Evolutionary conservation across 1,284 basidiomycete genomes (phyloP), one percentile per base, ranked within the genome.

Genomic region (Rugiboletus extremiorientalis): DNA sequence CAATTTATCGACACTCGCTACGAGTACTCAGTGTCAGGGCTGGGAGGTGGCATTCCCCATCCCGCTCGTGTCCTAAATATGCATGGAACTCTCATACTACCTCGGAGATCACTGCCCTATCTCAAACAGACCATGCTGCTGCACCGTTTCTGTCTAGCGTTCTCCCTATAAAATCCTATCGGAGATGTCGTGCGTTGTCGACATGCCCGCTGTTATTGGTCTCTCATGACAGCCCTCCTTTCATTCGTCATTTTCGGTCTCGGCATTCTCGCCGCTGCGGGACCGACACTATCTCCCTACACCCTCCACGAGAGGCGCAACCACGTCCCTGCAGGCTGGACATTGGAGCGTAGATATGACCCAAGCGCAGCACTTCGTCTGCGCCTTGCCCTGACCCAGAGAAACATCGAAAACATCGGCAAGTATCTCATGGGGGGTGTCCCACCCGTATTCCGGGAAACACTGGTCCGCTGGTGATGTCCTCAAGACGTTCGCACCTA

Each of bases 371-470:
- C 56, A 33, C 60, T 79, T 25, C 74, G 75, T 25, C 50, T 81
- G 34, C 70, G 74, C 27, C 74, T 80, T 53, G 78, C 75, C 16
- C 66, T 80, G 49, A 71, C 65, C 18, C 79, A 79, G 60, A 63
- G 61, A 23, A 76, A 79, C 63, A 62, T 80, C 4, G 65, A 73
- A 38, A 55, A 66, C 18, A 61, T 80, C 30, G 72, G 72, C 41
- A 63, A 68, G 7, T 69, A 67, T 56, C 71, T 80, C 42, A n/a
- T 60, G 73, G 44, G 74, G 74, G 31, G 72, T 81, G 7, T 77
- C 79, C 28, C 70, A 77, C 50, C 80, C 79, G 1, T 65, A 70
- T 11, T 81, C 75, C 54, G 79, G 79, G 7, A 71, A 75, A 16
- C 77, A 81, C 56, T 80, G 79, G 79, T 58, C 66, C 5, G 60